Evolutionary conservation across 305 asterid species (phyloP).

Genomic region (Plantago lanceolata): DNA sequence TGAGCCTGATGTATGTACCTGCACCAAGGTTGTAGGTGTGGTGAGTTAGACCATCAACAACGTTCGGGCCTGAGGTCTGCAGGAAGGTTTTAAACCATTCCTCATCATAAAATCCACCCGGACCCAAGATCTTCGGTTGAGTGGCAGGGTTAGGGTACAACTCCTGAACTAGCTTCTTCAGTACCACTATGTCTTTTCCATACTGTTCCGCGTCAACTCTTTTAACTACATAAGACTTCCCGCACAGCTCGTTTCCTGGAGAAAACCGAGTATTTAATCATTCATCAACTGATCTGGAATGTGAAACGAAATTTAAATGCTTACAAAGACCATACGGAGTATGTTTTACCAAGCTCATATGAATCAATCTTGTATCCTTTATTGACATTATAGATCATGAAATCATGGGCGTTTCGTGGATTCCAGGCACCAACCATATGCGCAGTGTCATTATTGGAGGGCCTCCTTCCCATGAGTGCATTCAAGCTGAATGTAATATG

Average conservation of each 20-base stretch:
- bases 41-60: conserved; percentile 66
- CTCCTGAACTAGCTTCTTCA: conserved; percentile 38
- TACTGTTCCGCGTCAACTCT: conserved; percentile 61
- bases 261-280: neutral
- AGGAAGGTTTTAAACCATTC: conserved; percentile 57
- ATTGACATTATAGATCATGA: conserved; percentile 50
- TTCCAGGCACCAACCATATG: conserved; percentile 66
- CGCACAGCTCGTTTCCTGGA: conserved; percentile 73
- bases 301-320: neutral
- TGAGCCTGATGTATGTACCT: conserved; percentile 29
- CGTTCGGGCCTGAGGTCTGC: conserved; percentile 46
- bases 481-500: conserved; percentile 63
- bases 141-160: conserved; percentile 37
- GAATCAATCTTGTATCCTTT: conserved; percentile 75
- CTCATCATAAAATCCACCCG: conserved; percentile 65
- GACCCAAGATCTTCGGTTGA: conserved; percentile 59
- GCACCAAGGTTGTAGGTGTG: conserved; percentile 81
- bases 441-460: conserved; percentile 1
- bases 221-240: conserved; percentile 33
- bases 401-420: conserved; percentile 45
- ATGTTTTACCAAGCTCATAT: conserved; percentile 59
- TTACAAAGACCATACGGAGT: neutral
- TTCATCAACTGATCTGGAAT: neutral
- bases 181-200: conserved; percentile 46
- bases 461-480: conserved; percentile 56